Conservation (phyloP, 768 basidiomycete genomes). For the Podaxis sp. region DNA sequence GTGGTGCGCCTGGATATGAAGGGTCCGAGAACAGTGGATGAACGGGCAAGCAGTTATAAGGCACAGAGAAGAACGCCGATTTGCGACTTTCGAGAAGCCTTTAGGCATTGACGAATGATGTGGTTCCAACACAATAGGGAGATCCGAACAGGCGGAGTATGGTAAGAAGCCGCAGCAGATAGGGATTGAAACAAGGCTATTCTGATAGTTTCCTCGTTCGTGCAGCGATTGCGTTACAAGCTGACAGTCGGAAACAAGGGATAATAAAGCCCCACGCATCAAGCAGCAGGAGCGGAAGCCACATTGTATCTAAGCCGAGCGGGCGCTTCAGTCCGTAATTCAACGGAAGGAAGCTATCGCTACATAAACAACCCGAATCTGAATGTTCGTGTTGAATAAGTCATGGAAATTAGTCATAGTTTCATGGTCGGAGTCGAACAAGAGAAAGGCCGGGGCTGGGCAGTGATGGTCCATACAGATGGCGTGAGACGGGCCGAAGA, state of each 20-base stretch:
- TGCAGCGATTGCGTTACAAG: neutral
- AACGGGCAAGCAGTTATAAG: neutral
- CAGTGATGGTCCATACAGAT: neutral
- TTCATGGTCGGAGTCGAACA: neutral
- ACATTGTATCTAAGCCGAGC: neutral
- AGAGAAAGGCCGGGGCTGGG: neutral
- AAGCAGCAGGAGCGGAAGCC: neutral
- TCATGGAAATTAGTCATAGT: neutral
- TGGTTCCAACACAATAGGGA: neutral
- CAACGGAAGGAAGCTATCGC: neutral
- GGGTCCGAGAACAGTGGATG: neutral
- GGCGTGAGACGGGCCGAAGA: slow-evolving; percentile 1
- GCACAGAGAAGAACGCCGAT: neutral
- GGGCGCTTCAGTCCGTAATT: neutral
- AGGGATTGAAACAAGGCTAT: slow-evolving; percentile 3
- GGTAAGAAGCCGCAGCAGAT: slow-evolving; percentile 1
- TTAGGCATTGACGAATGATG: neutral
- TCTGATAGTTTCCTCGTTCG: neutral
- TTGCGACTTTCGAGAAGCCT: neutral
- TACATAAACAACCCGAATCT: neutral
- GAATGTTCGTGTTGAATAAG: neutral
- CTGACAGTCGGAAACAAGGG: neutral
- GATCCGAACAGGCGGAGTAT: neutral
- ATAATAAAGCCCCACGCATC: neutral
- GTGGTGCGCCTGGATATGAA: neutral